Evolutionary conservation across 495 filamentous ascomycete genomes (phyloP).

Genomic region (Choiromyces venosus): DNA sequence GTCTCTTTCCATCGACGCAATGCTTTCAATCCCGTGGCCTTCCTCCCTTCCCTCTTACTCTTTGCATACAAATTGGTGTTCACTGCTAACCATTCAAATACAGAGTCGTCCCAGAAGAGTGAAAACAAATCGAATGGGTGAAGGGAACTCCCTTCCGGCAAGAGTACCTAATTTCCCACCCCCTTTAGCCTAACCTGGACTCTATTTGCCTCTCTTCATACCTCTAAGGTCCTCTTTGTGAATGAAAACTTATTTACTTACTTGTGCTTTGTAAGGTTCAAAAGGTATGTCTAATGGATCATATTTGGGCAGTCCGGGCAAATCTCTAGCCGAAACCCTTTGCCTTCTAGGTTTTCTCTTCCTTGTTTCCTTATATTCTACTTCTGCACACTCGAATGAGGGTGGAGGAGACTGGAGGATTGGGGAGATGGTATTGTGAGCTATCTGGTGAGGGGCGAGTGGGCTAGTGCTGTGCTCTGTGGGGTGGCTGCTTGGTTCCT

Average conservation of each 20-base stretch:
- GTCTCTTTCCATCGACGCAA: not conserved
- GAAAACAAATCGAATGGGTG: slow-evolving; percentile 5
- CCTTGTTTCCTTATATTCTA: too few relatives aligned
- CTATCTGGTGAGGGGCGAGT: too few relatives aligned
- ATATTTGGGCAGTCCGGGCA: too few relatives aligned
- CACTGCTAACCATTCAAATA: not conserved
- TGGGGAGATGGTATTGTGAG: too few relatives aligned
- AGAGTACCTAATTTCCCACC: not conserved
- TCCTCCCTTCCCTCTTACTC: not conserved
- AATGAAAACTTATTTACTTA: not conserved
- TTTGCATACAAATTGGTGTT: slow-evolving; percentile 12
- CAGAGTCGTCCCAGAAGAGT: not conserved
- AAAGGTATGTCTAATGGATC: too few relatives aligned
- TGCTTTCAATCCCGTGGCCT: not conserved
- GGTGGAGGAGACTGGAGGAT: too few relatives aligned
- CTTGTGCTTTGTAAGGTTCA: not conserved
- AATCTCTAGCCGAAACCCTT: too few relatives aligned
- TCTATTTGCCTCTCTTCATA: not conserved
- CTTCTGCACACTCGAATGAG: too few relatives aligned
- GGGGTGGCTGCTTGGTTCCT: too few relatives aligned
- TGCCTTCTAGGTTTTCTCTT: too few relatives aligned
- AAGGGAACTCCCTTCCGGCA: not conserved
- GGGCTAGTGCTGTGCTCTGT: too few relatives aligned
- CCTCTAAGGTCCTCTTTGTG: not conserved
- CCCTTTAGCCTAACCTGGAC: not conserved